Base-by-base conservation (phyloP, 345 rosid genomes). In the Pseudoturritis turrita region DNA sequence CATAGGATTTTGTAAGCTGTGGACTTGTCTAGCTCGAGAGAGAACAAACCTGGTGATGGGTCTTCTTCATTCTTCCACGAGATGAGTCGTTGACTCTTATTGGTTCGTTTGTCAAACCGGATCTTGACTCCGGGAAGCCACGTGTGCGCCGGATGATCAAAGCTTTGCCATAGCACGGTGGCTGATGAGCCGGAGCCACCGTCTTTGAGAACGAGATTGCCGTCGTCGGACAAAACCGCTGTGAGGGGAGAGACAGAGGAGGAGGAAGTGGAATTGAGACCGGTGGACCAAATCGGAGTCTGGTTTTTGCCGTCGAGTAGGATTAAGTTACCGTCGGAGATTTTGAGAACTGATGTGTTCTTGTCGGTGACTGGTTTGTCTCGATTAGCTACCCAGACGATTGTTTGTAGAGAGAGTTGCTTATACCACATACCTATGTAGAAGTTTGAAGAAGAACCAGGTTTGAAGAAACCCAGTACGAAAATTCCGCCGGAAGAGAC, bases 371-470 rank as follows among this genome's bases (percentile, higher is more conserved):
- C 74, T 4, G 96, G 90, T n/a, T 28, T 68, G 29, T 81, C 87
- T 58, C 96, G 82, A 59, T 90, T 92, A 45, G 98, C 96, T 7
- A 90, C 91, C 98, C 96, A 90, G 25, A 88, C 85, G 1, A 74
- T 0, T 37, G 89, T 86, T 53, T 0, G 80, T n/a, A 0, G 0
- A 50, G 85, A 54, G 25, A 89, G 66, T 29, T 73, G 54, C 2
- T 66, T 41, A 76, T 86, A 89, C 96, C 88, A 85, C 72, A 85
- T 87, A 54, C 91, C 95, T 66, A 92, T 65, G 57, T 92, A 92
- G 81, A 72, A 82, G 18, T 83, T 85, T 21, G 90, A 73, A 62
- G 89, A 80, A 21, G 73, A 61, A 62, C 78, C 87, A 54, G 87
- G 86, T 18, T 36, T 26, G 84, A 86, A 88, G 86, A 92, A 92